Evolutionary conservation across 2,329 filamentous ascomycete species (phyloP).

Genomic region (Aspergillus jensenii): DNA sequence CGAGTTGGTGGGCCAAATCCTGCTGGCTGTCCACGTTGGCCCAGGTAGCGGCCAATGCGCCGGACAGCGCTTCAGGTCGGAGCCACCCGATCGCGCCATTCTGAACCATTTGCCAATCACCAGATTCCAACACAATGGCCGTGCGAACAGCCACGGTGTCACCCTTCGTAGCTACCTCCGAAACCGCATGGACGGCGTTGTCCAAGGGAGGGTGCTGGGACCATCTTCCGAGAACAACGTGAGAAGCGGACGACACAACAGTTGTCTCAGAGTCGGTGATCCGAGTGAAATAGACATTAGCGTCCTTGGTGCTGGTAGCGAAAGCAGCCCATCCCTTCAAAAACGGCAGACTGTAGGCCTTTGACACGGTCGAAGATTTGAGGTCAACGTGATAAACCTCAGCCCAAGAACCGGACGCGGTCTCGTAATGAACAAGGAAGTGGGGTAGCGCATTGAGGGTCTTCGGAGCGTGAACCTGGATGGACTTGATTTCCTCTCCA

Average conservation of each 20-base stretch:
- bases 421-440: slow-evolving; percentile 81
- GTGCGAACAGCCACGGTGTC: slow-evolving; percentile 74
- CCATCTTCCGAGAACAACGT: slow-evolving; percentile 76
- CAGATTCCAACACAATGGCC: slow-evolving; percentile 63
- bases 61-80: slow-evolving; percentile 78
- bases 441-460: slow-evolving; percentile 71
- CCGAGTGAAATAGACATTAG: slow-evolving; percentile 86
- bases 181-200: slow-evolving; percentile 65
- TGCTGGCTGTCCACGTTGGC: slow-evolving; percentile 73
- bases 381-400: slow-evolving; percentile 83
- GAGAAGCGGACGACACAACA: slow-evolving; percentile 73
- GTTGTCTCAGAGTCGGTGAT: slow-evolving; percentile 72
- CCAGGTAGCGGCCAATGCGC: slow-evolving; percentile 76
- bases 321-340: slow-evolving; percentile 71
- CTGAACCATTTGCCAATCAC: slow-evolving; percentile 79
- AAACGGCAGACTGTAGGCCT: slow-evolving; percentile 76
- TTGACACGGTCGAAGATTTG: slow-evolving; percentile 66
- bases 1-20: slow-evolving; percentile 74
- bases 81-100: slow-evolving; percentile 81
- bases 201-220: slow-evolving; percentile 52
- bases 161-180: slow-evolving; percentile 76
- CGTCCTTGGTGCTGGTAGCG: slow-evolving; percentile 72
- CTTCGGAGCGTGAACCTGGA: slow-evolving; percentile 71
- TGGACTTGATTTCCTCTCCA: slow-evolving; percentile 51
- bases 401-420: slow-evolving; percentile 70